A percentile compares a stretch with the other conserved stretches of the same genome.
Evolutionary conservation across 148 eudicot genomes (phyloP).

Genomic region (Arctostaphylos glauca): DNA sequence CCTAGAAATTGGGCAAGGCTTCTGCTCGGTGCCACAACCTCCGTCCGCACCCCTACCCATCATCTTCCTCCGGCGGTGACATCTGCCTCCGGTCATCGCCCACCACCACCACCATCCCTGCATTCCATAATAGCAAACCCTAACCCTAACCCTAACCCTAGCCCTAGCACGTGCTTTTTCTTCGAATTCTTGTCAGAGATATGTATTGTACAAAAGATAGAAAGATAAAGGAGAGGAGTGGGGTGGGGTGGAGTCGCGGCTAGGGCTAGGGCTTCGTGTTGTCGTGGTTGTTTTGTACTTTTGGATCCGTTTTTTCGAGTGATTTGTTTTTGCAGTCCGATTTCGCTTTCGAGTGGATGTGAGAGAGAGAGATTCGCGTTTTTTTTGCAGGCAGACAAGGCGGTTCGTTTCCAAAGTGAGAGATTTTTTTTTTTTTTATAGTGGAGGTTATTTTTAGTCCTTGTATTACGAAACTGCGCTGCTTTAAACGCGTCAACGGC

Average conservation of each 20-base stretch:
- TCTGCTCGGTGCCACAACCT: conserved; percentile 58
- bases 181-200: neutral
- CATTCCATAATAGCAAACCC: conserved; percentile 52
- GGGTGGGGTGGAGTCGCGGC: conserved; percentile 28
- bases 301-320: conserved; percentile 35
- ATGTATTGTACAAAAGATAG: neutral
- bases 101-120: conserved; percentile 29
- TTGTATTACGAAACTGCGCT: neutral
- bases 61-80: conserved; percentile 63
- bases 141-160: conserved; percentile 48
- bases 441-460: neutral
- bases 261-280: conserved; percentile 83
- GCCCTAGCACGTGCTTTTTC: conserved; percentile 25
- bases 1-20: conserved; percentile 37
- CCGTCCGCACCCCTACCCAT: conserved; percentile 59
- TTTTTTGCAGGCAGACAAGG: conserved; percentile 31
- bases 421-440: neutral
- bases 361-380: conserved; percentile 49
- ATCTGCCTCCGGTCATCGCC: conserved; percentile 64
- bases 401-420: neutral
- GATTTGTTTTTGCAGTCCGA: conserved; percentile 25
- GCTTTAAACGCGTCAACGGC: too few relatives aligned
- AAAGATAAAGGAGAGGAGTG: neutral
- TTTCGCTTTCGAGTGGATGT: conserved; percentile 35
- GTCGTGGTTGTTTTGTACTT: conserved; percentile 18